phyloP scores from a whole-genome alignment of 108 stramenopile species.

The Aurantiochytrium sp. region DNA sequence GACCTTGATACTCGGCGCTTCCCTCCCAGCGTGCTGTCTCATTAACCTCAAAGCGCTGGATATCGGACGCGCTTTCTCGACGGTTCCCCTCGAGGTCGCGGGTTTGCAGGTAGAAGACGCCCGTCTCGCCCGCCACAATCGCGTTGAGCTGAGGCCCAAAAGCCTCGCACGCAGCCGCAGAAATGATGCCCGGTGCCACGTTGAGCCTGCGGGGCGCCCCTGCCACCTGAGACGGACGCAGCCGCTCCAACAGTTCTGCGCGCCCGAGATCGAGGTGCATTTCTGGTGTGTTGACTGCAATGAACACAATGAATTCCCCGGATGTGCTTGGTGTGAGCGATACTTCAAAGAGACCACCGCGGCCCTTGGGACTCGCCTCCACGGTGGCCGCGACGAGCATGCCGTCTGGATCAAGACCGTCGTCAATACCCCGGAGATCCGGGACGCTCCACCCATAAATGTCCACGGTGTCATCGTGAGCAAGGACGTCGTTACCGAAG shows the following conservation, averaged over 20 bases:
- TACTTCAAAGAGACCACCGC: neutral
- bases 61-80: neutral
- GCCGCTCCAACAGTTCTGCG: neutral
- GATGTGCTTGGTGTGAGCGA: neutral
- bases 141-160: neutral
- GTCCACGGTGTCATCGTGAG: neutral
- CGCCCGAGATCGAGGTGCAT: neutral
- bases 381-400: neutral
- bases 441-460: neutral
- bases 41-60: neutral
- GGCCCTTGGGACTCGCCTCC: neutral
- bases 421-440: neutral
- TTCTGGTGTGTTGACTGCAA: neutral
- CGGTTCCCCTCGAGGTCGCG: neutral
- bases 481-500: neutral
- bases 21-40: neutral
- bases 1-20: neutral
- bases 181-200: neutral
- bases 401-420: neutral
- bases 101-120: neutral
- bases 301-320: neutral
- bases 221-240: neutral
- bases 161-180: neutral
- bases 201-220: neutral
- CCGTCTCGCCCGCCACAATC: neutral